phyloP scores from a whole-genome alignment of 768 basidiomycete genomes.

The Mycena albidolilacea region DNA sequence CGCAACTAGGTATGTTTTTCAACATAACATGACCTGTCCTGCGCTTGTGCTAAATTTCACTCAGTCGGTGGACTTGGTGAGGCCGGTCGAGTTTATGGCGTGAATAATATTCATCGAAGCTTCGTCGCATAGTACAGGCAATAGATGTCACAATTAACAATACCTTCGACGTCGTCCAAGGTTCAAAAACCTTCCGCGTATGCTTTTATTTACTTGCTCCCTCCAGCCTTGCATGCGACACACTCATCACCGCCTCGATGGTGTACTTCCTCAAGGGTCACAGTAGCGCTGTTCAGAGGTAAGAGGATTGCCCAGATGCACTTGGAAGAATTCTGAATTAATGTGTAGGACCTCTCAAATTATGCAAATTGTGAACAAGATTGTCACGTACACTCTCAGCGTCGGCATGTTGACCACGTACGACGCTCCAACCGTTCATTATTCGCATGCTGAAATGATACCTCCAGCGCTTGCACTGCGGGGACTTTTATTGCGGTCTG shows the following conservation, averaged over 20 bases:
- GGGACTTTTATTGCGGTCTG: background rate
- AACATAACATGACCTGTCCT: background rate
- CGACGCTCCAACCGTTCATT: background rate
- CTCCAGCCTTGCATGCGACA: background rate
- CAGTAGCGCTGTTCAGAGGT: background rate
- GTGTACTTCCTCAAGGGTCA: constrained; percentile 1
- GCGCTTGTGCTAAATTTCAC: too few species aligned
- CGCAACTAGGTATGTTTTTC: background rate
- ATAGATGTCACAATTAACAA: too few species aligned
- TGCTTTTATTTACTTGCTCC: background rate
- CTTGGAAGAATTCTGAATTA: background rate
- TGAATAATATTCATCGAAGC: too few species aligned
- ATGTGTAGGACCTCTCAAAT: background rate
- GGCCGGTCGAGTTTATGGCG: too few species aligned
- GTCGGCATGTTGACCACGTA: background rate
- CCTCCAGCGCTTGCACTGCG: background rate
- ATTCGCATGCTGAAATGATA: background rate
- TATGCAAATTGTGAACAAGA: background rate
- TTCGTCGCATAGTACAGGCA: too few species aligned
- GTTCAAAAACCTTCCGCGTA: too few species aligned
- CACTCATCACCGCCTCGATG: background rate
- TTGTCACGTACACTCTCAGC: background rate
- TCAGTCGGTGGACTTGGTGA: constrained; percentile 1
- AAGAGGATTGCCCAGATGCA: background rate
- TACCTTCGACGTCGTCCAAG: too few species aligned